Conservation (phyloP, 495 filamentous ascomycete genomes). For the Talaromyces adpressus region DNA sequence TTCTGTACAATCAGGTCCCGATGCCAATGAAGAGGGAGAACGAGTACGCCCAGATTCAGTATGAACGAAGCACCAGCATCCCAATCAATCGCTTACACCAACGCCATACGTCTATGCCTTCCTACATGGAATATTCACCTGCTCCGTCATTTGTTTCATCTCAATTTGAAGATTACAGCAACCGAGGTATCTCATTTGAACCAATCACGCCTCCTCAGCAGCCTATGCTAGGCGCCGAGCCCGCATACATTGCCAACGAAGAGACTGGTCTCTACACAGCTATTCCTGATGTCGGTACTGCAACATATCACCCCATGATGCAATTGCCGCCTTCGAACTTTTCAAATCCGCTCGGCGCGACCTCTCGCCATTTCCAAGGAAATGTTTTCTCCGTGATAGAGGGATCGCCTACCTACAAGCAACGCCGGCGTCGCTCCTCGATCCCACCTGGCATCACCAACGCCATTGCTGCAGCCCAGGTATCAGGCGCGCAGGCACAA, state of each 20-base stretch:
- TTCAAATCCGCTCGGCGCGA: conserved; percentile 62
- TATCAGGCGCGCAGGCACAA: conserved; percentile 24
- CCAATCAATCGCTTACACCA: conserved; percentile 75
- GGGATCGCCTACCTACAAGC: conserved; percentile 97
- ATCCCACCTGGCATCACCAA: conserved; percentile 68
- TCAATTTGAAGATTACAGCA: conserved; percentile 94
- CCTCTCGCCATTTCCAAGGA: conserved; percentile 63
- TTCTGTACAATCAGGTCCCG: conserved; percentile 61
- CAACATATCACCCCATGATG: conserved; percentile 72
- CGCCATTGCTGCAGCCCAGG: conserved; percentile 51
- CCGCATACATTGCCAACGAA: conserved; percentile 95
- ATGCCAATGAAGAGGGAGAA: conserved; percentile 75
- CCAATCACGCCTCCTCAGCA: conserved; percentile 94
- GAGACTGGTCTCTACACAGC: conserved; percentile 92
- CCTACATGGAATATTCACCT: conserved; percentile 95
- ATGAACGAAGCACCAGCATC: conserved; percentile 78
- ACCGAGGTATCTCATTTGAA: conserved; percentile 91
- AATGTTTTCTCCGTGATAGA: conserved; percentile 95
- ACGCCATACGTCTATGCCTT: conserved; percentile 93
- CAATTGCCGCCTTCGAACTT: conserved; percentile 84
- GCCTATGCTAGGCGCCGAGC: conserved; percentile 70
- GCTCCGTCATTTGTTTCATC: conserved; percentile 97
- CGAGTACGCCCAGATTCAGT: conserved; percentile 69
- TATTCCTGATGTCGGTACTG: conserved; percentile 69
- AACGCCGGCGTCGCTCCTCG: conserved; percentile 85